Percentiles rank a stretch among this genome's conserved stretches.
phyloP scores from a whole-genome alignment of 2,329 filamentous ascomycete genomes.

The Diaporthe citri region DNA sequence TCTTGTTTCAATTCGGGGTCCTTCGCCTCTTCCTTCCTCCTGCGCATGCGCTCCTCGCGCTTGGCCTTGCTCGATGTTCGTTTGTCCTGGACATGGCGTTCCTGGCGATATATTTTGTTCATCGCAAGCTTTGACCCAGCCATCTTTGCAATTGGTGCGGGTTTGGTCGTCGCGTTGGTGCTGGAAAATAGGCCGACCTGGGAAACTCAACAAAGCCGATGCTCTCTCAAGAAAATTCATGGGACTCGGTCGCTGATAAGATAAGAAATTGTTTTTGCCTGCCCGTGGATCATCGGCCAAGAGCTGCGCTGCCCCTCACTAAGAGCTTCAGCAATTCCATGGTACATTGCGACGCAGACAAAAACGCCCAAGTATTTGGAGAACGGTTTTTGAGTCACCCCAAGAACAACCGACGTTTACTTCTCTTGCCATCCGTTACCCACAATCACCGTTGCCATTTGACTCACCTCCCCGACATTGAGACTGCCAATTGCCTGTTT shows the following conservation, averaged over 20 bases:
- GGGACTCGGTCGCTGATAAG: constrained; percentile 17
- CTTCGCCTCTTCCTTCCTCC: constrained; percentile 87
- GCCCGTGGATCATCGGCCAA: neutral
- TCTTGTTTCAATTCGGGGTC: constrained; percentile 81
- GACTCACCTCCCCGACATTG: neutral
- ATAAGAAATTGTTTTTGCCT: constrained; percentile 20
- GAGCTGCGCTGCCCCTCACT: constrained; percentile 19
- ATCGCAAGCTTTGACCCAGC: constrained; percentile 53
- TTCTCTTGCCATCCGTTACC: neutral
- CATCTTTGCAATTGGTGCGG: constrained; percentile 25
- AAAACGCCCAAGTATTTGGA: neutral
- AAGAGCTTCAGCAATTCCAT: constrained; percentile 11
- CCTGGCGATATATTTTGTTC: constrained; percentile 85
- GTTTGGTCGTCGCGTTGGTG: neutral
- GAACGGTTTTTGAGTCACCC: constrained; percentile 29
- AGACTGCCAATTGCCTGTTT: constrained; percentile 40
- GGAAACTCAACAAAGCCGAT: neutral
- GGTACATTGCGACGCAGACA: constrained; percentile 1
- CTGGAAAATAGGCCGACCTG: neutral
- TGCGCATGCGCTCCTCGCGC: constrained; percentile 80
- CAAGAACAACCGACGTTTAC: neutral
- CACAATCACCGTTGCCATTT: neutral
- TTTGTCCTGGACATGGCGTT: constrained; percentile 85
- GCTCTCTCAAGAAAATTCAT: constrained; percentile 21
- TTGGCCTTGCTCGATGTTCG: constrained; percentile 79